Evolutionary conservation across 257 asterid genomes (phyloP), one percentile per base, ranked within the genome.

Genomic region (Nicotiana attenuata): DNA sequence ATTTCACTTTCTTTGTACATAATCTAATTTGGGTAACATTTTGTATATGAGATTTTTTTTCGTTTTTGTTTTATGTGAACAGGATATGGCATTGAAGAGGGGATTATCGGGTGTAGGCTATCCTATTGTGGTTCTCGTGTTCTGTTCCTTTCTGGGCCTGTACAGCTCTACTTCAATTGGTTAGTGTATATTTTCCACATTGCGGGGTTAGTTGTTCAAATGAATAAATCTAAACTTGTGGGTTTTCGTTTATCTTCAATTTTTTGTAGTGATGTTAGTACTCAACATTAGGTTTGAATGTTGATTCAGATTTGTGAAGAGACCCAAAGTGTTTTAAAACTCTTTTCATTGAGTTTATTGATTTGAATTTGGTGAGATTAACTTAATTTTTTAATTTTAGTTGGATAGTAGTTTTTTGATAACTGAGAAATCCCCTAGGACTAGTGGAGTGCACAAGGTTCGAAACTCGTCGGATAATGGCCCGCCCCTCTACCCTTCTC

Each of bases 141-240:
- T 86, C 60, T 86, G 85, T 80, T 67, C 82, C 7, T 65, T 85
- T 52, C 68, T 88, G 33, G 89, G 92, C 60, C 67, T 88, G 83
- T 81, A 81, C 33, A 22, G 81, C 50, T 45, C 90, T 45, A 69
- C 84, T 78, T 55, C 89, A 50, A 59, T 86, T 15, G 97, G 98
- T 93, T 31, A 81, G 93, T 85, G 5, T 61, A 52, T 75, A 38
- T 50, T 73, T 73, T 10, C 7, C 0, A 22, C 61, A 73, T 73
- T 73, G 22, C 14, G 13, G 33, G 9, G 24, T 20, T 69, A n/a
- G 33, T 69, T n/a, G 22, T 68, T 68, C 20, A 22, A 35, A 38
- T 8, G 29, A n/a, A 24, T 68, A 24, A 66, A 33, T 66, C 47
- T 66, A 9, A 67, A 4, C 26, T 67, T 67, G 26, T 17, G 28